Conservation (phyloP, 768 basidiomycete species). For the Tulasnella calospora region DNA sequence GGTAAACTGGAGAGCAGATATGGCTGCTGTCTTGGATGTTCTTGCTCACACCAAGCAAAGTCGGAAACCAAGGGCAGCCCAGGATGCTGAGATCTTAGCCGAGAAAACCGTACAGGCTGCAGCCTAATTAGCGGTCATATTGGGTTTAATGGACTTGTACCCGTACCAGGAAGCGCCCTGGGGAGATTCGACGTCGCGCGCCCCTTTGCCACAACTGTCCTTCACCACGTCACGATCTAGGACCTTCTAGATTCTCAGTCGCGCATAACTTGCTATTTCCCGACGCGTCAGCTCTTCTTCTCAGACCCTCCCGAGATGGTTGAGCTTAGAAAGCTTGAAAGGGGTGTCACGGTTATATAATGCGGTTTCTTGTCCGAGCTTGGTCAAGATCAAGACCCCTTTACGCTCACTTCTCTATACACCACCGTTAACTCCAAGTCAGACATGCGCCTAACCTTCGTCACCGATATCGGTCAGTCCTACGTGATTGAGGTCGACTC, state of each 20-base stretch:
- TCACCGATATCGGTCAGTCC: conserved; percentile 38
- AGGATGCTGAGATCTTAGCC: neutral
- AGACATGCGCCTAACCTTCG: conserved; percentile 39
- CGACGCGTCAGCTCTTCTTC: neutral
- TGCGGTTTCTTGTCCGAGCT: neutral
- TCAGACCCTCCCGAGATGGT: neutral
- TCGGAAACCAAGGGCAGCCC: conserved; percentile 5
- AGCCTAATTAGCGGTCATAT: neutral
- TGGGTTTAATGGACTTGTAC: neutral
- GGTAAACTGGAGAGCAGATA: conserved; percentile 69
- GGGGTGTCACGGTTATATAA: conserved; percentile 2
- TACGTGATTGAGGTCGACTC: conserved; percentile 74
- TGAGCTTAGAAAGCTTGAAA: neutral
- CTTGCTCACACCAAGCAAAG: conserved; percentile 36
- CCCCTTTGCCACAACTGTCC: neutral
- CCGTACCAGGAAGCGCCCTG: neutral
- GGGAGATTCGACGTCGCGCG: neutral
- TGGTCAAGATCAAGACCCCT: neutral
- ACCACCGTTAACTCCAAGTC: conserved; percentile 5
- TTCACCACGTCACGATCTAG: neutral
- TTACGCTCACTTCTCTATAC: neutral
- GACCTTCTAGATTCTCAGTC: neutral
- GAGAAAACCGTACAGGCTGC: conserved; percentile 15
- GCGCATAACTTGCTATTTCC: neutral
- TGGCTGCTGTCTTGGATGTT: conserved; percentile 65